Evolutionary conservation across 495 filamentous ascomycete genomes (phyloP).

Genomic region (Lepraria neglecta): DNA sequence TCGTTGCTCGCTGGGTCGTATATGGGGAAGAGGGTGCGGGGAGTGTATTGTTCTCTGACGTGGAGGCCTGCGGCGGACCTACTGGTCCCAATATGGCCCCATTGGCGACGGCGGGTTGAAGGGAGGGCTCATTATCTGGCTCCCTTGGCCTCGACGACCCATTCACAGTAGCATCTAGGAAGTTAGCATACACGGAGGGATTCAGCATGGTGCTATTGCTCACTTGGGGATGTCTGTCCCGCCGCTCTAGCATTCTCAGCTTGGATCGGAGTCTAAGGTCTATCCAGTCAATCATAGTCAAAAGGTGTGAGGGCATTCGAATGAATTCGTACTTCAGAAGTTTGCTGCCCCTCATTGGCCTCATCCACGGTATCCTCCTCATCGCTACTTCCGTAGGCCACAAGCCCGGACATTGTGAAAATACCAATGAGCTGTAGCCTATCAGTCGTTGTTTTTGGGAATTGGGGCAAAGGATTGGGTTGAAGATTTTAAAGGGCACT

Average conservation of each 20-base stretch:
- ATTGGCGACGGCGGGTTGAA: conserved; percentile 19
- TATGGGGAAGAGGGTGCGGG: conserved; percentile 60
- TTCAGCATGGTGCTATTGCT: background rate
- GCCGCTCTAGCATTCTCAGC: background rate
- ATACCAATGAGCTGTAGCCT: background rate
- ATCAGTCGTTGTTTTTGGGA: background rate
- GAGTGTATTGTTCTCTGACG: conserved; percentile 23
- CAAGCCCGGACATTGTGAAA: conserved; percentile 57
- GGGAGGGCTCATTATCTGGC: conserved; percentile 5
- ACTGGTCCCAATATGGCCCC: conserved; percentile 45
- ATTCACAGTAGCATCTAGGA: conserved; percentile 6
- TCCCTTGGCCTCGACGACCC: conserved; percentile 13
- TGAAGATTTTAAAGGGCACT: too few relatives aligned
- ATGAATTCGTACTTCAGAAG: conserved; percentile 20
- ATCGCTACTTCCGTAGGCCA: conserved; percentile 70
- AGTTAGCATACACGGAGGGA: background rate
- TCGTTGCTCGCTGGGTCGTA: conserved; percentile 53
- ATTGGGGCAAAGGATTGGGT: too few relatives aligned
- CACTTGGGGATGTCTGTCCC: background rate
- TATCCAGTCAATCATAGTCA: conserved; percentile 17
- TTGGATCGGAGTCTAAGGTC: conserved; percentile 14
- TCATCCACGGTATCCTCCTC: conserved; percentile 54
- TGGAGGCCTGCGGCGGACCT: conserved; percentile 29
- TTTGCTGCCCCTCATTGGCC: background rate
- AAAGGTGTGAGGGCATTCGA: background rate